A percentile compares a stretch with the other conserved stretches of the same genome.
Evolutionary conservation across 2,329 filamentous ascomycete genomes (phyloP).

Genomic region (Penicillium sp.): DNA sequence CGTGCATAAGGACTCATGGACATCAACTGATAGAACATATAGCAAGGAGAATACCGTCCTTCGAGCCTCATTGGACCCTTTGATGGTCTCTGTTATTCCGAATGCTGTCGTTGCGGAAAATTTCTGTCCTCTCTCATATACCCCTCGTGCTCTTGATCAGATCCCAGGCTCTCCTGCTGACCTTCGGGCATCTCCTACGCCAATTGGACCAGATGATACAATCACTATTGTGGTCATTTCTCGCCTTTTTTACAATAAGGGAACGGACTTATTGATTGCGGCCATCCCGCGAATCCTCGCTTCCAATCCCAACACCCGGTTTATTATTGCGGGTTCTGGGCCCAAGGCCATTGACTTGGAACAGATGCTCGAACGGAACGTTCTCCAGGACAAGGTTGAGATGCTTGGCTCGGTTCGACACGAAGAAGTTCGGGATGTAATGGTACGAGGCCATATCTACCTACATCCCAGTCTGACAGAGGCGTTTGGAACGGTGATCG

Average conservation of each 20-base stretch:
- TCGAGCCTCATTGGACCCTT: constrained; percentile 85
- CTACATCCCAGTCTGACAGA: constrained; percentile 93
- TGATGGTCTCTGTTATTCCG: constrained; percentile 97
- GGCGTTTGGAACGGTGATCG: constrained; percentile 95
- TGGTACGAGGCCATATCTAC: constrained; percentile 95
- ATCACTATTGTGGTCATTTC: constrained; percentile 98
- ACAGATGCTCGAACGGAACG: constrained; percentile 95
- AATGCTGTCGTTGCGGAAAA: constrained; percentile 97
- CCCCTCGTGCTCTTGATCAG: constrained; percentile 39
- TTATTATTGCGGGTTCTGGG: constrained; percentile 92
- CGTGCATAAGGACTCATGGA: neutral
- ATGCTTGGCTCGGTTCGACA: constrained; percentile 90
- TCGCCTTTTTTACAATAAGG: constrained; percentile 97
- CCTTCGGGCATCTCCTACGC: constrained; percentile 58
- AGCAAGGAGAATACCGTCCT: constrained; percentile 98
- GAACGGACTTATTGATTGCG: constrained; percentile 93
- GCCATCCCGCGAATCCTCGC: constrained; percentile 90
- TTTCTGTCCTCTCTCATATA: constrained; percentile 69
- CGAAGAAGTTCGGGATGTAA: constrained; percentile 94
- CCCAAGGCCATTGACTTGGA: constrained; percentile 97
- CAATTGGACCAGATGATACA: constrained; percentile 75
- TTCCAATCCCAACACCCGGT: constrained; percentile 86
- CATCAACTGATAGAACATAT: constrained; percentile 4
- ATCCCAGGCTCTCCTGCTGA: constrained; percentile 26
- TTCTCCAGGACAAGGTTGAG: constrained; percentile 88